Evolutionary conservation across 345 rosid genomes (phyloP), one percentile per base, ranked within the genome.

Genomic region (Hirschfeldia incana): DNA sequence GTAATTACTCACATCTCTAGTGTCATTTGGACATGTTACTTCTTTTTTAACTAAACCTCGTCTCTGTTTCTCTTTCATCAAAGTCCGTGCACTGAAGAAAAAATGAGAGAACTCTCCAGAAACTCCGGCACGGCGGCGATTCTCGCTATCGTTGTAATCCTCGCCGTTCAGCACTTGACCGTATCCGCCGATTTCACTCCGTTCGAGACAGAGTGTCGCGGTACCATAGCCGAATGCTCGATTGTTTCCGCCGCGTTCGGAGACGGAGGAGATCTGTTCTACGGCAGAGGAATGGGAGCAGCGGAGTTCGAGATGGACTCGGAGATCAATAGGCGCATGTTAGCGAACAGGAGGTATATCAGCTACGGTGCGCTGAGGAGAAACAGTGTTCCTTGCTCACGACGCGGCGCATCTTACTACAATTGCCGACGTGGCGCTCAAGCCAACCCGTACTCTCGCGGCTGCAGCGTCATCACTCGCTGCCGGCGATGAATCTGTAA

Each of bases 321-420:
- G 16, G 99, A 90, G 85, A 93, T 70, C 83, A 89, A 53, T 81
- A 76, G 98, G 85, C 97, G 99, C 46, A 93, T 95, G 60, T 85
- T 95, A 77, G 93, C 90, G 0, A 53, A 80, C 1, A 76, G 13
- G 71, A 78, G 80, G 75, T 93, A 93, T 83, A 89, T 95, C 9
- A 89, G 98, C 95, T 94, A 94, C 78, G 97, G 95, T 51, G 95
- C 98, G 70, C 91, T 94, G 68, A 82, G 88, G 88, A 86, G 91
- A 80, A 86, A 90, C 92, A 81, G 67, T 28, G 87, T 94, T 0
- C 98, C 98, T 0, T 94, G 98, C 83, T 94, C 98, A 1, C 74
- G 91, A 30, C 92, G 98, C 15, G 97, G 98, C 15, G 91, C 95
- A 12, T 92, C 98, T 73, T 94, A 94, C 83, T 94, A 91, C 78